Base-by-base conservation (phyloP, 306 rosid genomes). In the Geum urbanum region DNA sequence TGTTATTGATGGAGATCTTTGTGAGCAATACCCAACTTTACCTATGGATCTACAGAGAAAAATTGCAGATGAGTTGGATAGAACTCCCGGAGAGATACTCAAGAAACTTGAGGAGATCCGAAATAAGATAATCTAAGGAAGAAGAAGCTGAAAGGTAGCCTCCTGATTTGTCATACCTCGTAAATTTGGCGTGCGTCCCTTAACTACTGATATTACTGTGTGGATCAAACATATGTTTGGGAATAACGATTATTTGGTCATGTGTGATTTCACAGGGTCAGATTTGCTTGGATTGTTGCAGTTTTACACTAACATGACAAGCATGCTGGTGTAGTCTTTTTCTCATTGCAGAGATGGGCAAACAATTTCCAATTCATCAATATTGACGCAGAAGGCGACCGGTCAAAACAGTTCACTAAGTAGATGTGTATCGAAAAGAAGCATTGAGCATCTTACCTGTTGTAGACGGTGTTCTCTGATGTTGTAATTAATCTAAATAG, bases 41-140 rank as follows among this genome's bases (percentile, higher is more conserved):
- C 99, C 99, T 35, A 71, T 87, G 84, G 99, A 94, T 83, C 72
- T 94, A 83, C 99, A 94, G 87, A 89, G 92, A 71, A 94, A 94
- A 75, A 94, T 94, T 87, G 97, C 97, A 0, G 96, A 87, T 82
- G 99, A 94, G 78, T 74, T 94, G 79, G 99, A 91, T 78, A 82
- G 97, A 84, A 94, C 96, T 35, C 99, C 99, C 0, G 99, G 91
- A 63, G 96, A 94, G 81, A 91, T 94, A 72, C 80, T 94, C 78
- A 94, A 89, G 85, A 94, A 89, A 64, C 99, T 94, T 0, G 96
- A 94, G 80, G 97, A 94, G 79, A 90, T 89, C 45, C 81, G 96
- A 70, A 94, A 94, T 61, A 91, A 94, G 89, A 94, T 94, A 52
- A 94, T 94, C 69, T 91, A 77, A 89, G 82, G 70, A 72, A 59